Evolutionary conservation across 352 stramenopile species (phyloP), one percentile per base, ranked within the genome.

Genomic region (Plasmopara muralis): DNA sequence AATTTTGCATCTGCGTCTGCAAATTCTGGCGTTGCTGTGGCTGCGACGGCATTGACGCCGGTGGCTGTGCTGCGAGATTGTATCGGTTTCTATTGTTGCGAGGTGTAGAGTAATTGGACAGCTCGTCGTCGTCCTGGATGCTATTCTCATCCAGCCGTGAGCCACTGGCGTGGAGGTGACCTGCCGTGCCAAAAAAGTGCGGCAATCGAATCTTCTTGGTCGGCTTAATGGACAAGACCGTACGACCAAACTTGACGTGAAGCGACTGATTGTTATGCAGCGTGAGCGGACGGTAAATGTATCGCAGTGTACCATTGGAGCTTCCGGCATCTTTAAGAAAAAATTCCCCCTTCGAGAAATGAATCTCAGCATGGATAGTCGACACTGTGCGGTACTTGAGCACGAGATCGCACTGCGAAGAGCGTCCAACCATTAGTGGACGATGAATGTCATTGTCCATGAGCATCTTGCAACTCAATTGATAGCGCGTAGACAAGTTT

Each of bases 331-430:
- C 93, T 43, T 95, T 97, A 38, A 98, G 85, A 57, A 96, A 85
- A 44, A 97, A 98, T 71, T 98, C 87, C 13, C 91, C 93, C 64
- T 93, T 93, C 13, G 86, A 83, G 58, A 97, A 97, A 38, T 95
- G 82, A 56, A 98, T 96, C 39, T 95, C 83, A 1, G 93, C 90
- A 60, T 98, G 93, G 47, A 96, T 94, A 28, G 90, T 96, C 15
- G 86, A 97, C 15, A 98, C 90, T 12, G 93, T 98, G 44, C 90
- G 83, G 72, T 98, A 98, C 68, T 97, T 96, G 18, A 98, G 76
- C 43, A 97, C 89, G 53, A 98, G 81, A 54, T 98, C 90, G 59
- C 87, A 97, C 62, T 93, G 87, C 29, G 89, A 97, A 51, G 89
- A 97, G 9, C 93, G 85, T 6, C 93, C 93, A 12, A 98, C 77